Conservation (phyloP, 139 green algal genomes). For the Chlorella sp. region DNA sequence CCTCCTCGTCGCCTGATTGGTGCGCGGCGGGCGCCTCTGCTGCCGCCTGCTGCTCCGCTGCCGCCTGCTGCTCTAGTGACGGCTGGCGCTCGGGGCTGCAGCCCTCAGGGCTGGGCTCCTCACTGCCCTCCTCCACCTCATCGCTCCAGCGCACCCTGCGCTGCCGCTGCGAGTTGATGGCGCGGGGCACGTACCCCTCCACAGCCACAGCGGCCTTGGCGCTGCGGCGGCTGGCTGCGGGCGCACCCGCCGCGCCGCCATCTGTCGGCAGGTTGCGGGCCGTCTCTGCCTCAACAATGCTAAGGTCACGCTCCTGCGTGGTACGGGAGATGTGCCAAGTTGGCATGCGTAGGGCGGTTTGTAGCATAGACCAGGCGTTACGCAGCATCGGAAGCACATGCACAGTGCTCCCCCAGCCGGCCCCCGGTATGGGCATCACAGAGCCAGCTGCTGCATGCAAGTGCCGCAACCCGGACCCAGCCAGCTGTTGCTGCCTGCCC, state of each 20-base stretch:
- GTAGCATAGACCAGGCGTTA: neutral
- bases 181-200: constrained; percentile 45
- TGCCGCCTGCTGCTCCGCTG: neutral
- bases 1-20: too few species aligned
- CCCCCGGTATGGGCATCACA: too few species aligned
- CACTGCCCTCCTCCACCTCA: neutral
- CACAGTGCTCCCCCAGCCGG: too few species aligned
- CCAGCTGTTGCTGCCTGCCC: neutral
- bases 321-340: neutral
- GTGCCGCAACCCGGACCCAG: neutral
- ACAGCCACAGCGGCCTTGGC: constrained; percentile 5
- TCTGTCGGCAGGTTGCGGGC: neutral
- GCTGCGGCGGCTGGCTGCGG: neutral
- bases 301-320: constrained; percentile 26
- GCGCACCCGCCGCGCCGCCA: neutral
- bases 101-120: neutral
- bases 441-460: too few species aligned
- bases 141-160: constrained; percentile 33
- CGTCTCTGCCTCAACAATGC: constrained; percentile 12
- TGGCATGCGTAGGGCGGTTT: neutral
- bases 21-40: too few species aligned
- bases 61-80: neutral
- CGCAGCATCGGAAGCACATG: too few species aligned
- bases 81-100: too few species aligned
- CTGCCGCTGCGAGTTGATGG: constrained; percentile 6